Conservation (phyloP, 2,329 filamentous ascomycete species). For the Calonectria hawksworthii region DNA sequence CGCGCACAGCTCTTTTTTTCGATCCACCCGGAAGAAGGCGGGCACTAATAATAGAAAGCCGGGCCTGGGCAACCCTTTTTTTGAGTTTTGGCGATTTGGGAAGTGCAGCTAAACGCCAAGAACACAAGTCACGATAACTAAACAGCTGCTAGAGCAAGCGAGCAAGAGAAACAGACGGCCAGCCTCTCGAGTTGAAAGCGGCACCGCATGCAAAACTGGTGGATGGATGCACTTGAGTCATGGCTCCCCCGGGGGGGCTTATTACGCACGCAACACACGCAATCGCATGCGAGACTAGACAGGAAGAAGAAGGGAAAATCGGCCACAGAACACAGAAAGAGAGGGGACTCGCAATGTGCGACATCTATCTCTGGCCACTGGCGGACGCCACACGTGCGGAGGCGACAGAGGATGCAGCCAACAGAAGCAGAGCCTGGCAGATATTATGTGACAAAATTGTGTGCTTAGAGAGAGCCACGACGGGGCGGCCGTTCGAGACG, state of each 20-base stretch:
- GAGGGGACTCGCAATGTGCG: neutral
- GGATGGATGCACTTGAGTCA: neutral
- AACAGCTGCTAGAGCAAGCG: too few species aligned
- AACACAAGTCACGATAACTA: neutral
- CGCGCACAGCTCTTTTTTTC: neutral
- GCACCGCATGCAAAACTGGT: neutral
- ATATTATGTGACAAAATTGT: neutral
- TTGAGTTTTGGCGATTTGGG: neutral
- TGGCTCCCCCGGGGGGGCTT: too few species aligned
- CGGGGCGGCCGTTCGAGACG: neutral
- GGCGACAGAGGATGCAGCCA: neutral
- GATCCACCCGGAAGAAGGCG: neutral
- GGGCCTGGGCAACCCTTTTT: neutral
- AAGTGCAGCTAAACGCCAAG: constrained; percentile 4
- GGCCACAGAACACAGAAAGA: neutral
- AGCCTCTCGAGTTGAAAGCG: neutral
- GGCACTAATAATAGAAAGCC: constrained; percentile 22
- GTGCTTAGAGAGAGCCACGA: neutral
- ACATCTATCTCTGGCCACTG: constrained; percentile 4
- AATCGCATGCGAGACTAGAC: neutral
- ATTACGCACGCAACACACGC: neutral
- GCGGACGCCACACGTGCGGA: neutral
- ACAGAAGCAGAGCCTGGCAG: neutral
- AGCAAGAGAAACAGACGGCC: neutral
- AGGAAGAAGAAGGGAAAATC: neutral